Base-by-base conservation (phyloP, 192 early-diverging fungal genomes). In the Hyaloraphidium curvatum region DNA sequence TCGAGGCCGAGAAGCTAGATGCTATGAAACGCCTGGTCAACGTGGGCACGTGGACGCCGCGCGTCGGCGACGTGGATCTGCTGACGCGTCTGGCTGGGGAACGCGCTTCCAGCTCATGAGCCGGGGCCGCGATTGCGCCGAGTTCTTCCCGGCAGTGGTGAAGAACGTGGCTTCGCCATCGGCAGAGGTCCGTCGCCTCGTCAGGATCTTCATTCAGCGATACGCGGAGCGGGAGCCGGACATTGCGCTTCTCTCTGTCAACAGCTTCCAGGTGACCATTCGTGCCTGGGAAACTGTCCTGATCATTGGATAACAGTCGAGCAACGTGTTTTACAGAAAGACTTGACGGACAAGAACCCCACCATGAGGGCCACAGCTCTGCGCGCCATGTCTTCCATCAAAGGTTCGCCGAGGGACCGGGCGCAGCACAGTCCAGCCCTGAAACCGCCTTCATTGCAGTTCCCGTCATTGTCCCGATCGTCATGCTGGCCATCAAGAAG, bases 151-250 rank as follows among this genome's bases (percentile, higher is more conserved):
- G 28, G 83, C 89, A 55, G 92, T 98, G 14, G 91, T 98, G 53
- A 98, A 96, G 65, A 96, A 94, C 64, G 95, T 98, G 0, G 90
- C 88, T 0, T 86, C 90, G 7, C 72, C 71, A 3, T 87, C 83
- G 51, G 69, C 92, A 54, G 87, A 91, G 55, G 76, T 95, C 28
- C 79, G 90, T 28, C 88, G 90, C 54, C 74, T 99, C 2, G 95
- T 99, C 22, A 93, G 92, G 70, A 93, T 95, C 55, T 99, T 91
- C 61, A 67, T 99, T 16, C 62, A 91, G 52, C 80, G 86, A 39
- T 99, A 97, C 61, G 90, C 90, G 4, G 90, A 95, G 59, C 78
- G 89, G 66, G 90, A 99, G 59, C 95, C 84, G 35, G 95, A 99
- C 64, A 70, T 99, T 48, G 86, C 90, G 28, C 65, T 99, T 16